Conservation (phyloP, 306 rosid genomes). For the Senna siamea region DNA sequence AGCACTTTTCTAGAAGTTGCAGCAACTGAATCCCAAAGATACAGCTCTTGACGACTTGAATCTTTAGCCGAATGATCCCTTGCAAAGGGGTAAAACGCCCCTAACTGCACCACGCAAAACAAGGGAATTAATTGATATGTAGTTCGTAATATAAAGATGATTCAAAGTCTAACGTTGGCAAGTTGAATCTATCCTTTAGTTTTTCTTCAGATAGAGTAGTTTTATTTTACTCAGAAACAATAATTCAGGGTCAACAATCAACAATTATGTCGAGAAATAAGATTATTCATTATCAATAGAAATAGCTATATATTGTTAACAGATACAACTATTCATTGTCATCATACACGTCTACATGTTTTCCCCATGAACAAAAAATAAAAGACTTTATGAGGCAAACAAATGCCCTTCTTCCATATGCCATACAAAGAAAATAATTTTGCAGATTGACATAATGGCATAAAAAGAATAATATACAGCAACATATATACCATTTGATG, state of each 20-base stretch:
- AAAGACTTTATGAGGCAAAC: neutral
- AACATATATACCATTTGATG: neutral
- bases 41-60: slow-evolving; percentile 72
- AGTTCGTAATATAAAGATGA: too few relatives aligned
- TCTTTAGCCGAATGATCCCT: slow-evolving; percentile 72
- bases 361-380: neutral
- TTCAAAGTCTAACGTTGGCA: too few relatives aligned
- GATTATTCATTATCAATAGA: too few relatives aligned
- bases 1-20: slow-evolving; percentile 80
- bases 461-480: neutral
- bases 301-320: too few relatives aligned
- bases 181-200: too few relatives aligned
- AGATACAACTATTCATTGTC: too few relatives aligned
- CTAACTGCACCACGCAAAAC: slow-evolving; percentile 55
- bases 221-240: too few relatives aligned
- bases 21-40: slow-evolving; percentile 89
- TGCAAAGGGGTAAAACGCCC: slow-evolving; percentile 90
- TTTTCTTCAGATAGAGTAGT: too few relatives aligned
- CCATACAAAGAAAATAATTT: neutral
- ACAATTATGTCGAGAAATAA: too few relatives aligned
- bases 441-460: neutral
- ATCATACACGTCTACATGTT: neutral
- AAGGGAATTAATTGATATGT: too few relatives aligned
- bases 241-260: too few relatives aligned
- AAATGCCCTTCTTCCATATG: neutral